Evolutionary conservation across 116 monocot genomes (phyloP).

Genomic region (Dioscorea cayenensis): DNA sequence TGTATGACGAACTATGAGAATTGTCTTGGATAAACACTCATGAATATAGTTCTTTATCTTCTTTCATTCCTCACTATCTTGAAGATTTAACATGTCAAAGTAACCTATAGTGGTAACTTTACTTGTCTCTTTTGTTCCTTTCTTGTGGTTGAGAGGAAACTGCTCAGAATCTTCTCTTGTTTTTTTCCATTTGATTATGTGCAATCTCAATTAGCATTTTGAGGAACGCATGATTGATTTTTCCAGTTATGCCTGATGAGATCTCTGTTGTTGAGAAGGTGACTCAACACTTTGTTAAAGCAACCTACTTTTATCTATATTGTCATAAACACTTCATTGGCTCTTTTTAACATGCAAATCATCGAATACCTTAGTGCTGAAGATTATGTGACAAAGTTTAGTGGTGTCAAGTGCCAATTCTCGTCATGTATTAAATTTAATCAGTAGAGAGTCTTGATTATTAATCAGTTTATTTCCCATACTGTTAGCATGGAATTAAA

Average conservation of each 20-base stretch:
- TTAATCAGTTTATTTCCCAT: no score
- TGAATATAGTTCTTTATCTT: no score
- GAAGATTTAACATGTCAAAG: no score
- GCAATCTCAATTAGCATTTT: neutral
- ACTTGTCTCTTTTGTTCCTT: no score
- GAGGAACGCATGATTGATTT: neutral
- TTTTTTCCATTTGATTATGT: no score
- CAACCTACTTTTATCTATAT: neutral
- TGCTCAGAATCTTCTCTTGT: no score
- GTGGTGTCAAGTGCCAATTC: neutral
- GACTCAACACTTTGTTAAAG: neutral
- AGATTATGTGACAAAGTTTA: neutral
- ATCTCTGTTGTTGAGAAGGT: neutral
- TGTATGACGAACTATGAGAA: no score
- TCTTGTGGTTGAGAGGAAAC: no score
- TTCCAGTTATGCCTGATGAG: neutral
- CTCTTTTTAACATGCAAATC: neutral
- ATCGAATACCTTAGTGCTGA: neutral
- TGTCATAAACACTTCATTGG: neutral
- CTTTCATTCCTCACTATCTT: no score
- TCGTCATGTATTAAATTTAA: neutral
- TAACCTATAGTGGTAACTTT: no score
- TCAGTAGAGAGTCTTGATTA: neutral
- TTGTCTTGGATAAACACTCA: no score
- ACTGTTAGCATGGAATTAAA: no score